A percentile compares a stretch with the other conserved stretches of the same genome.
These are phyloP conservation scores for Penicillium sp. DNA, from an alignment of 2,329 filamentous ascomycete genomes.

Conservation along the genomic window DNA sequence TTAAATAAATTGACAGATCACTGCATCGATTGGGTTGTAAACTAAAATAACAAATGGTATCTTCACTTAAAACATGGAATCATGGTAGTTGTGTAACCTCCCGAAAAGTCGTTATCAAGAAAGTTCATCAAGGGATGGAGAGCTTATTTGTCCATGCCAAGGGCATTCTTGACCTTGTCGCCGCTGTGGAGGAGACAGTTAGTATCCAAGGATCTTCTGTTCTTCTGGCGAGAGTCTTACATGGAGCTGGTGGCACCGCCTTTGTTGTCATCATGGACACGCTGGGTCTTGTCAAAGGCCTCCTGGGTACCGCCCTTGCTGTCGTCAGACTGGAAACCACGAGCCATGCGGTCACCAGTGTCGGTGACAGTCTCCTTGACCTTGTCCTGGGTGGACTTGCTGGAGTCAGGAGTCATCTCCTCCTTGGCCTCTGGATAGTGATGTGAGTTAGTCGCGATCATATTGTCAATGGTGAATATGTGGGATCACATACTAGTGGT, in stretches of 20 bases:
- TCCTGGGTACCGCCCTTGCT: slow-evolving; percentile 58
- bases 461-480: background rate
- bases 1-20: background rate
- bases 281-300: slow-evolving; percentile 51
- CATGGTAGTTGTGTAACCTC: slow-evolving; percentile 15
- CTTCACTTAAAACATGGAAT: slow-evolving; percentile 22
- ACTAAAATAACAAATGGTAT: slow-evolving; percentile 24
- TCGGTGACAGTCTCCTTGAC: slow-evolving; percentile 59
- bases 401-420: slow-evolving; percentile 58
- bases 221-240: slow-evolving; percentile 27
- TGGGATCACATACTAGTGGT: slow-evolving; percentile 44
- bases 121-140: background rate
- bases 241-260: slow-evolving; percentile 42
- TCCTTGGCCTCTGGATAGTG: slow-evolving; percentile 52
- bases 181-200: slow-evolving; percentile 27
- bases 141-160: slow-evolving; percentile 39
- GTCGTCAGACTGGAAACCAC: slow-evolving; percentile 53
- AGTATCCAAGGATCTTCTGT: background rate
- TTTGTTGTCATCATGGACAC: slow-evolving; percentile 45
- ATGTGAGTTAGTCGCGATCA: background rate
- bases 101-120: background rate
- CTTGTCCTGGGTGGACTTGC: slow-evolving; percentile 64
- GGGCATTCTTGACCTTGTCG: slow-evolving; percentile 47
- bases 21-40: slow-evolving; percentile 1
- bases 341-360: slow-evolving; percentile 55